These are phyloP conservation scores for Fusarium sp. DNA, from an alignment of 2,329 filamentous ascomycete genomes.

Conservation along the genomic window DNA sequence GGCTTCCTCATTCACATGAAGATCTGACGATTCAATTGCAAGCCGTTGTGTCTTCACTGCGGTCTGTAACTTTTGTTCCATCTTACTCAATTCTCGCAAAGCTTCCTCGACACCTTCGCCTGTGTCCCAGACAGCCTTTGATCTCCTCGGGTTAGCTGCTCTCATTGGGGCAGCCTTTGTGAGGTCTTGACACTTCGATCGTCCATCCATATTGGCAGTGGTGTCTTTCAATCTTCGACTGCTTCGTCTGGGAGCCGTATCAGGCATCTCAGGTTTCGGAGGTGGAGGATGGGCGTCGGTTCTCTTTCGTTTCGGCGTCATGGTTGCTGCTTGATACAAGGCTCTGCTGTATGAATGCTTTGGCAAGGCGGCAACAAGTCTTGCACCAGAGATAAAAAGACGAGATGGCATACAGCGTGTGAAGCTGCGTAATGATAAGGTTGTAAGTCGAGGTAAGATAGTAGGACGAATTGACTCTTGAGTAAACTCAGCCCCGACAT, in stretches of 20 bases:
- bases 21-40: constrained; percentile 59
- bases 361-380: constrained; percentile 6
- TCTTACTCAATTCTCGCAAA: constrained; percentile 61
- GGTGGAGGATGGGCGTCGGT: constrained; percentile 38
- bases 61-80: constrained; percentile 62
- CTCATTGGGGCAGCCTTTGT: constrained; percentile 13
- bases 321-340: constrained; percentile 37
- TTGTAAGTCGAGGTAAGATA: not conserved
- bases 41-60: constrained; percentile 62
- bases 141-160: not conserved
- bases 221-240: constrained; percentile 44
- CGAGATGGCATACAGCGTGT: constrained; percentile 12
- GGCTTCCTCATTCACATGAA: constrained; percentile 29
- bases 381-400: constrained; percentile 19
- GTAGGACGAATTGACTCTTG: not conserved
- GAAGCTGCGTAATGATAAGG: too few relatives aligned
- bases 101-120: constrained; percentile 54
- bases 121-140: constrained; percentile 24
- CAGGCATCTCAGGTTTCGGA: constrained; percentile 36
- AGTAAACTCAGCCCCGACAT: constrained; percentile 2
- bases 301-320: constrained; percentile 59
- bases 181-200: not conserved
- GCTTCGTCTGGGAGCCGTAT: constrained; percentile 45
- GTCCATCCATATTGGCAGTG: not conserved
- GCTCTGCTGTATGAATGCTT: constrained; percentile 13